Percentiles rank a stretch among this genome's conserved stretches.
phyloP scores from a whole-genome alignment of 805 yeast genomes.

The Kodamaea hsintzibuensis region DNA sequence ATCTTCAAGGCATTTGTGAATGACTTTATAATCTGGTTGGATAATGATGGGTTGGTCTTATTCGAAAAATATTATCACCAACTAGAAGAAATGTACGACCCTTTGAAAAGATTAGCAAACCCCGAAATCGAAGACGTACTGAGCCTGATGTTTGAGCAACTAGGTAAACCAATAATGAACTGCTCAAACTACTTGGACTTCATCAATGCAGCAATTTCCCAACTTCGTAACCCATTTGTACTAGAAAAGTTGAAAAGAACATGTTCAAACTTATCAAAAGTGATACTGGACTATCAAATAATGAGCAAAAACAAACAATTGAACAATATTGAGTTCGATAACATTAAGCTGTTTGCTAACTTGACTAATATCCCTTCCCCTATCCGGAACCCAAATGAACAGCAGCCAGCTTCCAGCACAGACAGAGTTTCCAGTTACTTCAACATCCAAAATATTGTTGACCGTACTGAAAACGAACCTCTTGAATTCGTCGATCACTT shows the following conservation, averaged over 20 bases:
- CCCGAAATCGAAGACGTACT: conserved; percentile 5
- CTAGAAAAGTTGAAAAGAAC: conserved; percentile 28
- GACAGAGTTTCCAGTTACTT: conserved; percentile 39
- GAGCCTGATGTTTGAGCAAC: conserved; percentile 13
- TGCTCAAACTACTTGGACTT: conserved; percentile 30
- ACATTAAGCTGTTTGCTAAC: conserved; percentile 23
- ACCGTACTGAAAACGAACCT: conserved; percentile 27
- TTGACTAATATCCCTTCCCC: conserved; percentile 6
- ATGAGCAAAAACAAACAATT: conserved; percentile 20
- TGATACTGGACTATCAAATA: conserved; percentile 18
- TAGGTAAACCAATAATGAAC: conserved; percentile 34
- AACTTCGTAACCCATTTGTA: conserved; percentile 41
- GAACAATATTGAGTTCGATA: conserved; percentile 36
- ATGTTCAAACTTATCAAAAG: conserved; percentile 14
- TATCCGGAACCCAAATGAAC: conserved; percentile 1
- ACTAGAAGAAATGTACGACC: conserved; percentile 15
- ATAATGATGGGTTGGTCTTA: conserved; percentile 31
- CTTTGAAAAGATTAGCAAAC: neutral
- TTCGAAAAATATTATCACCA: conserved; percentile 31
- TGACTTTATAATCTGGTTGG: conserved; percentile 42
- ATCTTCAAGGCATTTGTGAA: conserved; percentile 37
- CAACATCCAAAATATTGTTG: conserved; percentile 36
- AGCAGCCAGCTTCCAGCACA: conserved; percentile 3
- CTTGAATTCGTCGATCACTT: conserved; percentile 17
- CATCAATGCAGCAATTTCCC: conserved; percentile 20